Percentiles rank a stretch among this genome's conserved stretches.
Conservation (phyloP, 1,284 basidiomycete genomes). For the Cutaneotrichosporon sp. region DNA sequence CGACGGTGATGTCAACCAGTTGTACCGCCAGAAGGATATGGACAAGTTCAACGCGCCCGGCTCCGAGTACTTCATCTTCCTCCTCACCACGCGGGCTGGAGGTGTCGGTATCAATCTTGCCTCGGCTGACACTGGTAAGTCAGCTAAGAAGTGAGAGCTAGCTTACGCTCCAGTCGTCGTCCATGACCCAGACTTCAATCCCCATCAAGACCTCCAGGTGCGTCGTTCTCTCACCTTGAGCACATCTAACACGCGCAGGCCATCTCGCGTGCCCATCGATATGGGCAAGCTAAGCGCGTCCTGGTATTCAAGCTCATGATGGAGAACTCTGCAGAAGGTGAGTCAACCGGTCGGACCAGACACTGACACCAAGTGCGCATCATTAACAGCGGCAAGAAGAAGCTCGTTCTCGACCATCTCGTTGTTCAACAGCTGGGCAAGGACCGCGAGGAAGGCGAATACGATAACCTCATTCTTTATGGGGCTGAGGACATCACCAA, state of each 20-base stretch:
- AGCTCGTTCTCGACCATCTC: slow-evolving; percentile 83
- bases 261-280: slow-evolving; percentile 77
- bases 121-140: slow-evolving; percentile 54
- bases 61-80: slow-evolving; percentile 85
- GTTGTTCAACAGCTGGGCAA: slow-evolving; percentile 88
- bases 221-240: not conserved
- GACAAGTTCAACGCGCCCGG: slow-evolving; percentile 85
- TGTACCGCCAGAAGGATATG: slow-evolving; percentile 86
- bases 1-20: slow-evolving; percentile 85
- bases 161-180: slow-evolving; percentile 67
- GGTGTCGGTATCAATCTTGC: slow-evolving; percentile 90
- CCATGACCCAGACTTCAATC: slow-evolving; percentile 91
- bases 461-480: slow-evolving; percentile 76
- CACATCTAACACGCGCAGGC: slow-evolving; percentile 59
- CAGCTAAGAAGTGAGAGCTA: too few relatives aligned
- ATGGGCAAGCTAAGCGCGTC: slow-evolving; percentile 57
- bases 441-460: slow-evolving; percentile 67
- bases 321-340: slow-evolving; percentile 83
- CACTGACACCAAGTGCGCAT: slow-evolving; percentile 65
- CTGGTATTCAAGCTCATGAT: slow-evolving; percentile 90
- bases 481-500: slow-evolving; percentile 79
- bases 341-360: slow-evolving; percentile 14
- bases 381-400: slow-evolving; percentile 83
- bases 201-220: slow-evolving; percentile 61
- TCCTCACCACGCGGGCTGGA: slow-evolving; percentile 91